A percentile compares a stretch with the other conserved stretches of the same genome.
phyloP scores from a whole-genome alignment of 306 rosid species.

The Clitoria ternatea region DNA sequence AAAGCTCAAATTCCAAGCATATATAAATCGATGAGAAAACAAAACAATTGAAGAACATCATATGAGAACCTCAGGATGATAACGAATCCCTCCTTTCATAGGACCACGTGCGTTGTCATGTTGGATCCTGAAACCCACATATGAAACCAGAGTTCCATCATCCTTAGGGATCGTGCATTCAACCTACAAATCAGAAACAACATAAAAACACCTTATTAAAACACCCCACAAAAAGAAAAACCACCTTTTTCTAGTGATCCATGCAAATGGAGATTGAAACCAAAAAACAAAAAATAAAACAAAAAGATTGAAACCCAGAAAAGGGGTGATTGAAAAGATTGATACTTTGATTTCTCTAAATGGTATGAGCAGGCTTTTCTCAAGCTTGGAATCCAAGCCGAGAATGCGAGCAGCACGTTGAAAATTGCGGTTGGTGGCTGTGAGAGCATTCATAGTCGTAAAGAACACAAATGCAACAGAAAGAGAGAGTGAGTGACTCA shows the following conservation, averaged over 20 bases:
- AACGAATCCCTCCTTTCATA: constrained; percentile 81
- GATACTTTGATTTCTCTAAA: constrained; percentile 65
- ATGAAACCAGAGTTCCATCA: constrained; percentile 65
- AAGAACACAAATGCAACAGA: background rate
- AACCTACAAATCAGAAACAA: constrained; percentile 41
- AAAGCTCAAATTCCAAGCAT: constrained; percentile 16
- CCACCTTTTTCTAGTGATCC: background rate
- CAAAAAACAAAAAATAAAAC: background rate
- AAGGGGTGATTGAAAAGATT: background rate
- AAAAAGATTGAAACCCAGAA: background rate
- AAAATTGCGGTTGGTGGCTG: constrained; percentile 72
- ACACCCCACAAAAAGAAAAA: background rate
- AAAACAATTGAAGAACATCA: background rate
- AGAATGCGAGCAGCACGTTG: constrained; percentile 61
- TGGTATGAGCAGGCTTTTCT: constrained; percentile 69
- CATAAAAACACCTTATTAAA: background rate
- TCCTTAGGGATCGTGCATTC: constrained; percentile 77
- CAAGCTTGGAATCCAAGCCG: constrained; percentile 70
- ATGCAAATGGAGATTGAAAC: background rate
- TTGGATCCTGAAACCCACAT: constrained; percentile 71
- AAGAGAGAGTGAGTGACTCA: background rate
- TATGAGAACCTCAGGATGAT: constrained; percentile 59
- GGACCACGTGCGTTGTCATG: constrained; percentile 91
- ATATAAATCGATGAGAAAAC: background rate
- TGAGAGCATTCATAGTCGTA: constrained; percentile 61